A percentile compares a stretch with the other conserved stretches of the same genome.
These are phyloP conservation scores for Chrysanthemum seticuspe DNA, from an alignment of 129 eudicot genomes.

Conservation along the genomic window DNA sequence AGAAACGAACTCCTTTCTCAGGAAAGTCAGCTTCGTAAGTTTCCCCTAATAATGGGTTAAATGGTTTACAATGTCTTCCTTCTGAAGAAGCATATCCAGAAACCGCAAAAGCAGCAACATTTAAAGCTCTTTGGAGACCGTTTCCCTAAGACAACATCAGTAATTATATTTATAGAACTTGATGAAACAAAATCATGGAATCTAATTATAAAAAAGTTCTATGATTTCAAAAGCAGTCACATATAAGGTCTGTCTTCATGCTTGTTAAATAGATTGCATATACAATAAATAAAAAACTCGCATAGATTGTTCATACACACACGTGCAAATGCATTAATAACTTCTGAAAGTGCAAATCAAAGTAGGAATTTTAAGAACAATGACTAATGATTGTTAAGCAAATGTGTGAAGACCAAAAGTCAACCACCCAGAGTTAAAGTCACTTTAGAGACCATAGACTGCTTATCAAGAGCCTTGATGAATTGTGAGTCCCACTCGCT, in stretches of 20 bases:
- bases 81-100: constrained; percentile 93
- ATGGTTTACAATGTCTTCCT: constrained; percentile 88
- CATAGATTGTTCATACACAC: too few relatives aligned
- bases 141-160: constrained; percentile 52
- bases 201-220: neutral
- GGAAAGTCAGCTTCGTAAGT: constrained; percentile 97
- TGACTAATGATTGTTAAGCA: too few relatives aligned
- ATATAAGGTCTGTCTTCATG: neutral
- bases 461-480: too few relatives aligned
- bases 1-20: constrained; percentile 82
- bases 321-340: too few relatives aligned
- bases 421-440: too few relatives aligned
- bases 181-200: neutral
- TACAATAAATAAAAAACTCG: too few relatives aligned
- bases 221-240: neutral
- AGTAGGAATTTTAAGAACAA: too few relatives aligned
- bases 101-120: constrained; percentile 96
- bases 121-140: constrained; percentile 62
- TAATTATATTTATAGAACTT: neutral
- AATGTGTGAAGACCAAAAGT: too few relatives aligned
- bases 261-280: too few relatives aligned
- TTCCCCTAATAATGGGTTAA: constrained; percentile 93
- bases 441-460: too few relatives aligned
- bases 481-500: too few relatives aligned
- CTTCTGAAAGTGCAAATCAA: too few relatives aligned